Evolutionary conservation across 2,329 filamentous ascomycete species (phyloP), one percentile per base, ranked within the genome.

Genomic region (Cladophialophora yegresii): DNA sequence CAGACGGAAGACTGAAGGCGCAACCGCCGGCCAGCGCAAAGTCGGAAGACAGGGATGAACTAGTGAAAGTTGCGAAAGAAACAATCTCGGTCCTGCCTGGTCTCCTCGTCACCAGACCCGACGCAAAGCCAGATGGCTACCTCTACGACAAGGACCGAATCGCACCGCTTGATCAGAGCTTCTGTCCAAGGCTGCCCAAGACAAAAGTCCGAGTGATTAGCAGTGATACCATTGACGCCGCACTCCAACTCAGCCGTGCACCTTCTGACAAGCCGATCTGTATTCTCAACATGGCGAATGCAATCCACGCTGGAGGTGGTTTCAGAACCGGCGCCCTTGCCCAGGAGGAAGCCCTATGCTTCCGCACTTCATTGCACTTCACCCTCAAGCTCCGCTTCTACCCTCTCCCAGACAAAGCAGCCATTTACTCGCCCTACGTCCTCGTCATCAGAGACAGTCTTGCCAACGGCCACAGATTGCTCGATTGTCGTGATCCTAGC

Each of bases 271-370:
- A 72, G 61, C 77, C 78, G 7, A 81, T 88, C n/a, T 84, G 82
- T 33, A 81, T 89, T 26, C 77, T 91, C 64, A 91, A 90, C 71
- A 85, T 89, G 77, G 87, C 87, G 16, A 89, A 85, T 57, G 80
- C 84, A 54, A 70, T 74, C 3, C 74, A 71, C 13, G 81, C 84
- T 0, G 88, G 87, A n/a, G 88, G 88, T 22, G 87, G 86, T 20
- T 90, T 87, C 82, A 72, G 82, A 4, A 80, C 80, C 43, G 88
- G 88, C 40, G 80, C 85, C 61, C 75, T 84, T 32, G 87, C 88
- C 0, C 88, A 91, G 74, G 88, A 91, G 76, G 88, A 91, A 77
- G 82, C 84, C 2, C 79, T 91, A 6, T 90, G 87, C 76, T 87
- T 86, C 72, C 83, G 87, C 50, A 85, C 82, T 62, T 81, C 74